A percentile compares a stretch with the other conserved stretches of the same genome.
These are phyloP conservation scores for Fusarium dimerum DNA, from an alignment of 2,329 filamentous ascomycete genomes.

Conservation along the genomic window DNA sequence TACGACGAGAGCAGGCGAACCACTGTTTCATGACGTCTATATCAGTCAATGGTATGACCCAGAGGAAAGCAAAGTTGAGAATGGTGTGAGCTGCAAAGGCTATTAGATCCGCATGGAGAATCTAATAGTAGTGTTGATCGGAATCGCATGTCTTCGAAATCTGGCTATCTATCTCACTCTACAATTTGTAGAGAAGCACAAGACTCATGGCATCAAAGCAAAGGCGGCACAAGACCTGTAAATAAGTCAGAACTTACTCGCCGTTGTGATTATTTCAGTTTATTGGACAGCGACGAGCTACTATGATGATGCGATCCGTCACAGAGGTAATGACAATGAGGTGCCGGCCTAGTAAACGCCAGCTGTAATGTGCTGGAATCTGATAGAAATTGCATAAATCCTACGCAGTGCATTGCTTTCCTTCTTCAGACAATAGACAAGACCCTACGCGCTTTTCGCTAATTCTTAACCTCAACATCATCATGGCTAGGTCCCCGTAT, in stretches of 20 bases:
- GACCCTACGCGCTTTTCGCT: too few species aligned
- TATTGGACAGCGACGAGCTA: neutral
- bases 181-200: conserved; percentile 1
- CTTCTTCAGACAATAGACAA: too few species aligned
- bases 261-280: neutral
- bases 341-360: too few species aligned
- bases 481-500: neutral
- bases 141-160: conserved; percentile 1
- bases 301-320: neutral
- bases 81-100: conserved; percentile 5
- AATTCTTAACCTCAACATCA: neutral
- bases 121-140: neutral
- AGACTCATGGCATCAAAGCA: neutral
- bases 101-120: neutral
- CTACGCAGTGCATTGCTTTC: too few species aligned
- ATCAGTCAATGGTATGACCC: neutral
- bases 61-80: rapidly evolving
- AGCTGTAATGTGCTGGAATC: too few species aligned
- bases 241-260: conserved; percentile 5
- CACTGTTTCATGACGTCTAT: neutral
- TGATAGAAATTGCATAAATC: too few species aligned
- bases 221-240: neutral
- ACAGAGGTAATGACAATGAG: neutral
- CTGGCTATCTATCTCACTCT: conserved; percentile 2
- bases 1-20: neutral